phyloP scores from a whole-genome alignment of 2,329 filamentous ascomycete genomes.

The Calycina herbarum region DNA sequence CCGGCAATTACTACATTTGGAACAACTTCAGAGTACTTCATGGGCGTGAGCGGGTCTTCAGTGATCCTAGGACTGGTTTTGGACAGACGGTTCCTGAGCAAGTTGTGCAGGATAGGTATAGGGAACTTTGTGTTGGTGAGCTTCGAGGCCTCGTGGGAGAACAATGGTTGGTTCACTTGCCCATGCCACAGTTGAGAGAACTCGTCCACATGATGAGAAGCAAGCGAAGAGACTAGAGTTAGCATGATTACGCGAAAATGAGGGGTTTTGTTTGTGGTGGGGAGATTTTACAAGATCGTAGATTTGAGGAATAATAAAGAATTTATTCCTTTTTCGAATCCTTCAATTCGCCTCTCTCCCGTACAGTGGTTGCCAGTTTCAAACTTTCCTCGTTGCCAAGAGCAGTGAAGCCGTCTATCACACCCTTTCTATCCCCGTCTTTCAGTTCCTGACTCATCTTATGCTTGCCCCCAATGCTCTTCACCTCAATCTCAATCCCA shows the following conservation, averaged over 20 bases:
- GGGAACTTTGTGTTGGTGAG: background rate
- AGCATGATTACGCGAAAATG: background rate
- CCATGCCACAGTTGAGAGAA: background rate
- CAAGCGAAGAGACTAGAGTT: background rate
- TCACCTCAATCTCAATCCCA: slow-evolving; percentile 59
- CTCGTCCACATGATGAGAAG: background rate
- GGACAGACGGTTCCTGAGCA: background rate
- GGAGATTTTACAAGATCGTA: background rate
- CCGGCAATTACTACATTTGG: background rate
- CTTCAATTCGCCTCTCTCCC: background rate
- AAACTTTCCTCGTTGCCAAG: slow-evolving; percentile 40
- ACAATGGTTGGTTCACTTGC: background rate
- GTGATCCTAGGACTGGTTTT: background rate
- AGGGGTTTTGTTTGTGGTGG: background rate
- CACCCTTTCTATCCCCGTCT: slow-evolving; percentile 54
- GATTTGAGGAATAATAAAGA: background rate
- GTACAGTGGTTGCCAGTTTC: background rate
- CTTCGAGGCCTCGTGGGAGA: background rate
- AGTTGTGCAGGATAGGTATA: background rate
- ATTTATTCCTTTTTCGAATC: background rate
- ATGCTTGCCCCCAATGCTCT: slow-evolving; percentile 58
- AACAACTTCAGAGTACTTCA: background rate
- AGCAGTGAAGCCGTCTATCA: slow-evolving; percentile 55
- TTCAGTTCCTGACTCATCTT: slow-evolving; percentile 66
- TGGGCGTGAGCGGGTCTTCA: background rate